Percentiles rank a stretch among this genome's conserved stretches.
phyloP scores from a whole-genome alignment of 768 basidiomycete species.

The Psilocybe azurescens region DNA sequence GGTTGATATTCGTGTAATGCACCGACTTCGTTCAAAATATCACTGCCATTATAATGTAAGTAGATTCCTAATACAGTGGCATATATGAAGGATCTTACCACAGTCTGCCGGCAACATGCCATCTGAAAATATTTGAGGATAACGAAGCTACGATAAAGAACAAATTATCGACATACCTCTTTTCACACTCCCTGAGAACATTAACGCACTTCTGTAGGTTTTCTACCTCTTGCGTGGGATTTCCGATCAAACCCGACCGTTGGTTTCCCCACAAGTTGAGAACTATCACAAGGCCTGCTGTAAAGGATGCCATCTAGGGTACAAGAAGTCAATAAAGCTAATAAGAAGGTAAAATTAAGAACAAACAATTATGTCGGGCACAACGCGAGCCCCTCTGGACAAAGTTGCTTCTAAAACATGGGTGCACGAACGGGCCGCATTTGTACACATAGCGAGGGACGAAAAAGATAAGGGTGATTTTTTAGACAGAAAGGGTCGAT shows the following conservation, averaged over 20 bases:
- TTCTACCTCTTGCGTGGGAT: slow-evolving; percentile 45
- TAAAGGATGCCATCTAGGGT: slow-evolving; percentile 34
- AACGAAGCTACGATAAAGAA: background rate
- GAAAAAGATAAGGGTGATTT: slow-evolving; percentile 49
- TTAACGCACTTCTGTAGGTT: slow-evolving; percentile 59
- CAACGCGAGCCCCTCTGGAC: slow-evolving; percentile 32
- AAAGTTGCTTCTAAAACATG: slow-evolving; percentile 67
- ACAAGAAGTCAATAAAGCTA: background rate
- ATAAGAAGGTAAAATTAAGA: background rate
- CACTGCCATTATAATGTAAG: background rate
- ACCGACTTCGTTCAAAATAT: slow-evolving; percentile 1
- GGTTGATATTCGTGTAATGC: background rate
- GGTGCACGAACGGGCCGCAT: slow-evolving; percentile 74
- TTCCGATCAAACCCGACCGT: slow-evolving; percentile 37
- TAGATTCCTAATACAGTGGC: background rate
- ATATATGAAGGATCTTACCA: background rate
- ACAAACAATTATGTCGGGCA: slow-evolving; percentile 37
- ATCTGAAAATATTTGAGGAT: slow-evolving; percentile 26
- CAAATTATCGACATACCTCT: slow-evolving; percentile 2
- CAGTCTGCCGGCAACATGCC: slow-evolving; percentile 26
- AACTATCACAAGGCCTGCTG: slow-evolving; percentile 51
- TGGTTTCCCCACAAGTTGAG: slow-evolving; percentile 60
- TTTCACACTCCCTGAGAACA: slow-evolving; percentile 14
- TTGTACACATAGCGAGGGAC: slow-evolving; percentile 70
- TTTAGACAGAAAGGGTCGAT: slow-evolving; percentile 69